Base-by-base conservation (phyloP, 257 asterid species). In the Mentha longifolia region DNA sequence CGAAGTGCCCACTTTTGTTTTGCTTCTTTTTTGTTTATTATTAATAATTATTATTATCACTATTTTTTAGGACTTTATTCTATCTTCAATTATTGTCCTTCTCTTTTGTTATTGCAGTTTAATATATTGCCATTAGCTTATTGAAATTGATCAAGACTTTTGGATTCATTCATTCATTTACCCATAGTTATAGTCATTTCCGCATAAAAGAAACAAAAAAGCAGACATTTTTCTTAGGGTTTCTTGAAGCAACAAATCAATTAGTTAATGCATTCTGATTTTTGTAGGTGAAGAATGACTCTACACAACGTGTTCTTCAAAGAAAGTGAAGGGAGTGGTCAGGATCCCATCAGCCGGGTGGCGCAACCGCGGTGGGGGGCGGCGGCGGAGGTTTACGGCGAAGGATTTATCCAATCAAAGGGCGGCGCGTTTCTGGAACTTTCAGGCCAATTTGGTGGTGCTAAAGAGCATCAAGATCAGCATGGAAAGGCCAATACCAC, bases 331-430 rank as follows among this genome's bases (percentile, higher is more conserved):
- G 79, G 60, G 39, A 35, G 39, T 35, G 8, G 1, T 35, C 39
- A 35, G 8, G 8, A 35, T 35, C 39, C 39, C 8, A 35, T 35
- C 39, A 1, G 39, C 39, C 9, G 39, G 35, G 33, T 78, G n/a
- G 39, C 83, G 14, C 74, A 62, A 76, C 83, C 90, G 10, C 83
- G 85, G 84, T 86, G 90, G 33, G 85, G 84, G 61, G 71, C 80
- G 65, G 16, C 71, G 28, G 30, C 71, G 65, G 61, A 41, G 19
- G 81, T 68, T 57, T 73, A 20, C 58, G 80, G 61, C 49, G 83
- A 80, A 17, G 77, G 71, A 73, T 74, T 80, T 61, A 80, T 70
- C 68, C 88, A 64, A 12, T 72, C 85, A 58, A 87, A 82, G 63
- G 63, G 11, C 20, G 42, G 41, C 20, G 19, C 83, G 12, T 73